Percentiles rank a stretch among this genome's conserved stretches.
Conservation (phyloP, 192 early-diverging fungal genomes). For the Pilobolus umbonatus region DNA sequence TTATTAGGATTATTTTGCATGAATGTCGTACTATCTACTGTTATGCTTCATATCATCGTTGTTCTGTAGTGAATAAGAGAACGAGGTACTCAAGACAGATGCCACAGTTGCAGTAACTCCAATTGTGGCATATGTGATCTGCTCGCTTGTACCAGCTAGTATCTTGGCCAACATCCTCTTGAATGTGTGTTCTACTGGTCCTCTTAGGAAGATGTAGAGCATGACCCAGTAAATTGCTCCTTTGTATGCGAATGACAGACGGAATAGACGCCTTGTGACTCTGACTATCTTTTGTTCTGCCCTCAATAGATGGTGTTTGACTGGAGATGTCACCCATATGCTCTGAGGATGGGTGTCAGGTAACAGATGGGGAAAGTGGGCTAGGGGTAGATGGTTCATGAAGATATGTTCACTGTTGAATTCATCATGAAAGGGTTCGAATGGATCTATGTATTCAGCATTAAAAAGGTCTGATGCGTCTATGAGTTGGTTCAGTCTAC, state of each 20-base stretch:
- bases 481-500: background rate
- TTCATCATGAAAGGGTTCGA: too few species aligned
- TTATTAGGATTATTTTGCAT: too few species aligned
- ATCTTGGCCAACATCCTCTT: constrained; percentile 12
- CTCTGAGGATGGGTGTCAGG: constrained; percentile 23
- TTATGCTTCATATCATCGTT: too few species aligned
- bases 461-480: background rate
- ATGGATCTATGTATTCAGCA: background rate
- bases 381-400: background rate
- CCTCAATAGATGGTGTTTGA: constrained; percentile 14
- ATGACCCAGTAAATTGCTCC: constrained; percentile 32
- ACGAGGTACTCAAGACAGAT: constrained; percentile 11
- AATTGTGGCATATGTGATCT: constrained; percentile 24
- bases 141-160: background rate
- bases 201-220: constrained; percentile 25
- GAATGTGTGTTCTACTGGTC: constrained; percentile 23
- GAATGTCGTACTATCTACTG: too few species aligned
- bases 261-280: constrained; percentile 15
- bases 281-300: constrained; percentile 19
- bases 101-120: constrained; percentile 22
- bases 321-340: constrained; percentile 18
- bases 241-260: constrained; percentile 24
- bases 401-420: background rate
- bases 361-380: constrained; percentile 29
- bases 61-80: too few species aligned